Percentiles rank a stretch among this genome's conserved stretches.
These are phyloP conservation scores for Casuarina glauca DNA, from an alignment of 306 rosid genomes.

Conservation along the genomic window DNA sequence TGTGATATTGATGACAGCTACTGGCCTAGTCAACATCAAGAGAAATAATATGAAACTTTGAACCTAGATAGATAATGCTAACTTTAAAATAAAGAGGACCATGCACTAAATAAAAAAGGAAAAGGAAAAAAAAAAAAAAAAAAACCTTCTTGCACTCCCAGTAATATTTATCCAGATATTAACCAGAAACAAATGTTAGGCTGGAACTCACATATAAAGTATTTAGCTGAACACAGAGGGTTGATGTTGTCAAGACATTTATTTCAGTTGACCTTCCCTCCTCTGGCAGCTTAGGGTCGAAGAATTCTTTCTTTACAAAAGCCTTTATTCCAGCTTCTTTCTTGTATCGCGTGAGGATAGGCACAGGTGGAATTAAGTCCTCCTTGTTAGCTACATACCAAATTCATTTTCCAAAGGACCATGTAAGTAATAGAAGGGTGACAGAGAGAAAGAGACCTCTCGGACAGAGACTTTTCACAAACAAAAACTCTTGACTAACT, in stretches of 20 bases:
- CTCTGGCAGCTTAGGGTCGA: conserved; percentile 81
- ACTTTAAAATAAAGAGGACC: conserved; percentile 1
- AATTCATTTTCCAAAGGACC: conserved; percentile 25
- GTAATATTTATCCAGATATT: conserved; percentile 11
- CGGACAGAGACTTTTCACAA: neutral
- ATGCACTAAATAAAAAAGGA: neutral
- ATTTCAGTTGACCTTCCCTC: conserved; percentile 76
- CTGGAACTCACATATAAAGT: conserved; percentile 81
- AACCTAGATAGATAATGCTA: conserved; percentile 1
- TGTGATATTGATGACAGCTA: neutral
- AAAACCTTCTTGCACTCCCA: neutral
- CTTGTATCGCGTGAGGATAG: conserved; percentile 84
- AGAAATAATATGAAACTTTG: neutral
- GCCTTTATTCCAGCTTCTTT: conserved; percentile 96
- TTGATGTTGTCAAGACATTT: conserved; percentile 68
- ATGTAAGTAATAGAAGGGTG: neutral
- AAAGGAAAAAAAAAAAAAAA: neutral
- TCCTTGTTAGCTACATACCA: conserved; percentile 81
- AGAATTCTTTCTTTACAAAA: conserved; percentile 92
- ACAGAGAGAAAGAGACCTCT: neutral
- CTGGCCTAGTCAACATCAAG: neutral
- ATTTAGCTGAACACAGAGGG: conserved; percentile 89
- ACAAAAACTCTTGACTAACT: neutral
- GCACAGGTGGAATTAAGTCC: conserved; percentile 86
- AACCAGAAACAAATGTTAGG: conserved; percentile 12